These are phyloP conservation scores for Didymellaceae sp. DNA, from an alignment of 2,329 filamentous ascomycete species.

Conservation along the genomic window DNA sequence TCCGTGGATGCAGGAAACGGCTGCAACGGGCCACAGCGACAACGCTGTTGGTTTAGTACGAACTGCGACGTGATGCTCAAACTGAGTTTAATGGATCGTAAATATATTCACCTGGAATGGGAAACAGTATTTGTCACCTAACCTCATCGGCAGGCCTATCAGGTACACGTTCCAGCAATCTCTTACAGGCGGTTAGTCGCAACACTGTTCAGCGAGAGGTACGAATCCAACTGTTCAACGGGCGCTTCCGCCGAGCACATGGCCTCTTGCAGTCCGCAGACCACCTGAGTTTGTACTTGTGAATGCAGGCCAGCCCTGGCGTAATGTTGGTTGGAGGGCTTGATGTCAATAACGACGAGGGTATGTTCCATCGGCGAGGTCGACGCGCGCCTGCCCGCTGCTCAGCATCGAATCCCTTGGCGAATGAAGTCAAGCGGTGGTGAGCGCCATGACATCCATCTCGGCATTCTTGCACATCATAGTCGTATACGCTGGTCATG, in stretches of 20 bases:
- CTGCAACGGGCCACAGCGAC: too few relatives aligned
- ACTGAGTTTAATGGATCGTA: conserved; percentile 25
- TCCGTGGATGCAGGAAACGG: too few relatives aligned
- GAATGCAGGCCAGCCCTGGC: conserved; percentile 16
- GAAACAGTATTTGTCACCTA: conserved; percentile 25
- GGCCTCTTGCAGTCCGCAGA: conserved; percentile 9
- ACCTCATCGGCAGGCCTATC: conserved; percentile 8
- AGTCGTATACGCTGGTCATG: conserved; percentile 5
- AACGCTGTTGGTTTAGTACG: not conserved
- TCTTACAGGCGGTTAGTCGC: conserved; percentile 4
- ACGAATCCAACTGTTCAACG: conserved; percentile 23
- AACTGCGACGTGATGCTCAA: conserved; percentile 14
- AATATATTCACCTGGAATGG: conserved; percentile 9
- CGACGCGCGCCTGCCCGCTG: conserved; percentile 23
- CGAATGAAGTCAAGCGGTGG: conserved; percentile 20
- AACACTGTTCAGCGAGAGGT: conserved; percentile 17
- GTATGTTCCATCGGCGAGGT: conserved; percentile 47
- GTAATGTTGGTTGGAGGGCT: conserved; percentile 17
- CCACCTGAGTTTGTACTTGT: conserved; percentile 11
- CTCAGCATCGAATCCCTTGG: conserved; percentile 26
- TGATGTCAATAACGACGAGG: conserved; percentile 30
- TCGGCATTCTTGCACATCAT: conserved; percentile 23
- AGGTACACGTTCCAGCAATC: conserved; percentile 2
- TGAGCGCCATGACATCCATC: conserved; percentile 28
- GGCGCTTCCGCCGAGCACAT: conserved; percentile 21